A percentile compares a stretch with the other conserved stretches of the same genome.
These are phyloP conservation scores for Onygena corvina DNA, from an alignment of 2,329 filamentous ascomycete species.

Conservation along the genomic window DNA sequence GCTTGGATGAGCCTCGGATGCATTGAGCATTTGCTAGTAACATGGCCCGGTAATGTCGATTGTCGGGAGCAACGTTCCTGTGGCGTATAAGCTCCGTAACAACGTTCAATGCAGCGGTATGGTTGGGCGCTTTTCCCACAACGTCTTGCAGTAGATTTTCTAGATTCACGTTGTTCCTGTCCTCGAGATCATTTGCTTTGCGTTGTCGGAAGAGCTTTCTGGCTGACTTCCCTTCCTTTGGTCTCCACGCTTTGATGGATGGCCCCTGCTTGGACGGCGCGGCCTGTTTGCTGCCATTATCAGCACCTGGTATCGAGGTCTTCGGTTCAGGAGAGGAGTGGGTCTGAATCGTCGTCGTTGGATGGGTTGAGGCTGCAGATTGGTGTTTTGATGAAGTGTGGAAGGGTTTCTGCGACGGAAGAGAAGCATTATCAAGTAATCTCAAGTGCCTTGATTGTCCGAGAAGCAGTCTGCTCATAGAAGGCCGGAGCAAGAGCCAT, in stretches of 20 bases:
- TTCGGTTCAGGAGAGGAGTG: not conserved
- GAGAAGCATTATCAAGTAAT: not conserved
- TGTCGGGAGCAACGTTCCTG: slow-evolving; percentile 27
- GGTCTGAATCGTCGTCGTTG: not conserved
- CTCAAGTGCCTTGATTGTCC: not conserved
- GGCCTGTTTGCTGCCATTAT: not conserved
- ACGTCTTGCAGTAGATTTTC: slow-evolving; percentile 24
- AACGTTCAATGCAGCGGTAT: slow-evolving; percentile 23
- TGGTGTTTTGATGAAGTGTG: not conserved
- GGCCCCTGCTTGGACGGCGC: not conserved
- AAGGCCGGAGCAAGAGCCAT: slow-evolving; percentile 33
- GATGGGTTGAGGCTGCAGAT: not conserved
- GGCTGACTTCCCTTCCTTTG: not conserved
- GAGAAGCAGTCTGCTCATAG: slow-evolving; percentile 18
- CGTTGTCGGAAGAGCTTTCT: slow-evolving; percentile 6
- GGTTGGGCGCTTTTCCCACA: slow-evolving; percentile 18
- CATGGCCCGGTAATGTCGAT: slow-evolving; percentile 55
- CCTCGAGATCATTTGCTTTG: slow-evolving; percentile 17
- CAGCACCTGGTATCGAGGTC: not conserved
- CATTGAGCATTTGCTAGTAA: slow-evolving; percentile 59
- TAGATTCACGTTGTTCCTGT: slow-evolving; percentile 17
- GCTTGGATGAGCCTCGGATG: slow-evolving; percentile 51
- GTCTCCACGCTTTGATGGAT: not conserved
- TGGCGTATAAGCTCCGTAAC: slow-evolving; percentile 30
- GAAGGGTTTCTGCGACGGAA: not conserved